Conservation (phyloP, 176 grass and related monocot genomes). For the Elaeis guineensis region DNA sequence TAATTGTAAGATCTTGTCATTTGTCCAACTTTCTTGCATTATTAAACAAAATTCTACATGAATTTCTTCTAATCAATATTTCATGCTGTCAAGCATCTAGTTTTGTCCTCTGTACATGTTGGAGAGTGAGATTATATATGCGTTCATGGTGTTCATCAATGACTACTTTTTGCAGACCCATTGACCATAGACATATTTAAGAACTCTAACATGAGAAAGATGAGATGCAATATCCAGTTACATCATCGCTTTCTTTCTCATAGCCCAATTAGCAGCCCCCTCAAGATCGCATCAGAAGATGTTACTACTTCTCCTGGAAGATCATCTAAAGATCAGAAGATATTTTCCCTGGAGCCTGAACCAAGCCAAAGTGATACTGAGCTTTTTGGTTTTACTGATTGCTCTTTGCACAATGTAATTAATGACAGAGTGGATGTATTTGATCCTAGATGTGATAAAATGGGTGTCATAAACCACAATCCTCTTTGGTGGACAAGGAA, state of each 20-base stretch:
- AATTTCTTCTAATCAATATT: no score
- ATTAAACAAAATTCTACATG: no score
- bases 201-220: slow-evolving; percentile 35
- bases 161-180: slow-evolving; percentile 29
- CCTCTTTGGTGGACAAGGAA: slow-evolving; percentile 21
- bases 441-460: slow-evolving; percentile 15
- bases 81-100: no score
- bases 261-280: background rate
- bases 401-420: background rate
- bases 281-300: slow-evolving; percentile 30
- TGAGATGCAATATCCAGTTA: slow-evolving; percentile 25
- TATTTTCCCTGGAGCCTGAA: slow-evolving; percentile 40
- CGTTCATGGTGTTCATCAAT: slow-evolving; percentile 1
- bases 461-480: slow-evolving; percentile 13
- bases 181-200: slow-evolving; percentile 24
- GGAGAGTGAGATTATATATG: background rate
- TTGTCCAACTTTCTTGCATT: no score
- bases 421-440: slow-evolving; percentile 19
- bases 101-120: background rate
- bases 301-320: slow-evolving; percentile 31
- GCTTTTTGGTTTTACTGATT: slow-evolving; percentile 18
- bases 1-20: no score
- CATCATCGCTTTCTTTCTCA: slow-evolving; percentile 2
- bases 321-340: slow-evolving; percentile 8
- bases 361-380: slow-evolving; percentile 20